Percentiles rank a stretch among this genome's conserved stretches.
Conservation (phyloP, 768 basidiomycete species). For the Hortiboletus flavorubellus region DNA sequence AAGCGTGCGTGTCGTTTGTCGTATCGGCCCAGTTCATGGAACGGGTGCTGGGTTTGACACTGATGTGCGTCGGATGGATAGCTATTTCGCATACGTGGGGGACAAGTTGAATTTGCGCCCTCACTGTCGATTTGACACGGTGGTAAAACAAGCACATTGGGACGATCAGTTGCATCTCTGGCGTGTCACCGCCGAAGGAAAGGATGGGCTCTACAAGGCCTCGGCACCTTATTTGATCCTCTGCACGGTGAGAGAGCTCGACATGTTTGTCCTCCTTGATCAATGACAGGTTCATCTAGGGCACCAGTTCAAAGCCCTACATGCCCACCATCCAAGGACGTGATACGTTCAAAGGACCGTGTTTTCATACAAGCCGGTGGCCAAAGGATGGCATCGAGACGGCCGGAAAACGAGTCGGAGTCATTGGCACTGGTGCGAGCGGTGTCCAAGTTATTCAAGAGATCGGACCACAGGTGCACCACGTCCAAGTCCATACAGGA, state of each 20-base stretch:
- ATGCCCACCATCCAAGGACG: conserved; percentile 12
- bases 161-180: conserved; percentile 5
- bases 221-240: conserved; percentile 2
- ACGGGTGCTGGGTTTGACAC: no score
- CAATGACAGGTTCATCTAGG: background rate
- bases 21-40: background rate
- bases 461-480: conserved; percentile 12
- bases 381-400: conserved; percentile 9
- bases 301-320: conserved; percentile 15
- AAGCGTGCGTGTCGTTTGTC: background rate
- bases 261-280: background rate
- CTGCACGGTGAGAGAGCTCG: background rate
- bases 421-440: conserved; percentile 16
- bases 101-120: conserved; percentile 11
- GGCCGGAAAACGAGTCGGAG: conserved; percentile 5
- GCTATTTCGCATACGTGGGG: conserved; percentile 7
- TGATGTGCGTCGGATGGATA: background rate
- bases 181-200: conserved; percentile 5
- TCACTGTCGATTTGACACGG: conserved; percentile 11
- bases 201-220: conserved; percentile 1
- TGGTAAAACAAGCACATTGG: conserved; percentile 10
- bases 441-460: conserved; percentile 14
- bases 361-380: conserved; percentile 10
- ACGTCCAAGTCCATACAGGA: background rate
- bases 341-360: conserved; percentile 6